phyloP scores from a whole-genome alignment of 768 basidiomycete genomes.

The Epithele typhae region DNA sequence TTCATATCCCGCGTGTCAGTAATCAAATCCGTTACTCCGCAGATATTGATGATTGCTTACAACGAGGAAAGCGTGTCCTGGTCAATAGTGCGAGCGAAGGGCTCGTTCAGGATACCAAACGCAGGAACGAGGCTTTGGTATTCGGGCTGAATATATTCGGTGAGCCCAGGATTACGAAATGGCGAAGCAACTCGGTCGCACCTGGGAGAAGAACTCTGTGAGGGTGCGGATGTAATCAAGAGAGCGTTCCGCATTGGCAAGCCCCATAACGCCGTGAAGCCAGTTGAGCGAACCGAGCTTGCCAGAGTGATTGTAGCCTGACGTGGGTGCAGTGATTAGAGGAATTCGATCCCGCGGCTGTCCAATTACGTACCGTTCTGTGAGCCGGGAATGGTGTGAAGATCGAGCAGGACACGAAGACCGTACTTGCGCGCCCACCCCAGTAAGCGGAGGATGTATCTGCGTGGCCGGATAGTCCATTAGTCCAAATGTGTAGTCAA shows the following conservation, averaged over 20 bases:
- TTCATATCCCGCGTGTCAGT: slow-evolving; percentile 25
- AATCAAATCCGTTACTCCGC: no score
- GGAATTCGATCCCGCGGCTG: not conserved
- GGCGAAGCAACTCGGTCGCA: no score
- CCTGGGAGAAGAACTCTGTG: slow-evolving; percentile 75
- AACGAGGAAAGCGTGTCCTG: slow-evolving; percentile 48
- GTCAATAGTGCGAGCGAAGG: slow-evolving; percentile 49
- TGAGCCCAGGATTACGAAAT: no score
- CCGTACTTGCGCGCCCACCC: slow-evolving; percentile 90
- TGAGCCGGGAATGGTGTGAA: slow-evolving; percentile 75
- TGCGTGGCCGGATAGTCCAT: slow-evolving; percentile 20
- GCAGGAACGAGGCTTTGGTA: slow-evolving; percentile 58
- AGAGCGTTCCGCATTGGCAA: slow-evolving; percentile 80
- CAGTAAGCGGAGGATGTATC: slow-evolving; percentile 70
- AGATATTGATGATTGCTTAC: slow-evolving; percentile 32
- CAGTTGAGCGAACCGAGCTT: slow-evolving; percentile 58
- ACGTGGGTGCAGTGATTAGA: not conserved
- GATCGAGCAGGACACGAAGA: slow-evolving; percentile 71
- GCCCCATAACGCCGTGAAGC: slow-evolving; percentile 71
- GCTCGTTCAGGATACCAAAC: slow-evolving; percentile 65
- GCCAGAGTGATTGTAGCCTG: slow-evolving; percentile 54
- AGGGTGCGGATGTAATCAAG: slow-evolving; percentile 72
- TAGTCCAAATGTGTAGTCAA: no score
- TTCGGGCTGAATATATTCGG: slow-evolving; percentile 44
- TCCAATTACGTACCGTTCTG: slow-evolving; percentile 69